Evolutionary conservation across 1,139 yeast genomes (phyloP).

Genomic region (Yamadazyma atlantica): DNA sequence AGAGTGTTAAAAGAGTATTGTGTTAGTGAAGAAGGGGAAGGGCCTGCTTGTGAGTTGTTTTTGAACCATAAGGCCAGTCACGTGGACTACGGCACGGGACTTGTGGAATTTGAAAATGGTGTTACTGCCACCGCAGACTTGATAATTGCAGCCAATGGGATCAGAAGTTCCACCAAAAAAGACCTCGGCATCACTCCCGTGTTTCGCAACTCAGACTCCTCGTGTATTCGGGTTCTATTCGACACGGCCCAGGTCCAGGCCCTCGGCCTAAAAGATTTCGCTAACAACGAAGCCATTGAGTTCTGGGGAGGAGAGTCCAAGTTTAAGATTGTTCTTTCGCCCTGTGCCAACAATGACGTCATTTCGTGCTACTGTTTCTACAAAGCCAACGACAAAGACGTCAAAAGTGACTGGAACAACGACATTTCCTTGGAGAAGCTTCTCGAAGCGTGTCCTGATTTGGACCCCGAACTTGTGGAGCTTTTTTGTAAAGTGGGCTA

Average conservation of each 20-base stretch:
- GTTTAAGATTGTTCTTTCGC: slow-evolving; percentile 25
- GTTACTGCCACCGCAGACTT: slow-evolving; percentile 26
- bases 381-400: slow-evolving; percentile 13
- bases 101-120: slow-evolving; percentile 24
- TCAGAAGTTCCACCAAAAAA: slow-evolving; percentile 25
- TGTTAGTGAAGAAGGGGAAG: slow-evolving; percentile 15
- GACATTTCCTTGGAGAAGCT: slow-evolving; percentile 22
- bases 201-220: slow-evolving; percentile 19
- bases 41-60: slow-evolving; percentile 19
- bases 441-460: slow-evolving; percentile 16
- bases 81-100: slow-evolving; percentile 21
- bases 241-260: slow-evolving; percentile 20
- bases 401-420: slow-evolving; percentile 23
- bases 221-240: slow-evolving; percentile 19
- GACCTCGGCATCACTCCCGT: slow-evolving; percentile 19
- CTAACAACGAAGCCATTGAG: slow-evolving; percentile 26
- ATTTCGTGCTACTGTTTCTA: slow-evolving; percentile 28
- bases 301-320: slow-evolving; percentile 28
- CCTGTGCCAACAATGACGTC: slow-evolving; percentile 24
- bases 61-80: slow-evolving; percentile 21
- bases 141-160: slow-evolving; percentile 39
- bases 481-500: slow-evolving; percentile 24
- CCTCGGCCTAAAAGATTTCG: slow-evolving; percentile 15
- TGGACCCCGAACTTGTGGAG: slow-evolving; percentile 21
- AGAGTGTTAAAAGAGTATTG: slow-evolving; percentile 19